Evolutionary conservation across 2,329 filamentous ascomycete genomes (phyloP).

Genomic region (Claviceps sp.): DNA sequence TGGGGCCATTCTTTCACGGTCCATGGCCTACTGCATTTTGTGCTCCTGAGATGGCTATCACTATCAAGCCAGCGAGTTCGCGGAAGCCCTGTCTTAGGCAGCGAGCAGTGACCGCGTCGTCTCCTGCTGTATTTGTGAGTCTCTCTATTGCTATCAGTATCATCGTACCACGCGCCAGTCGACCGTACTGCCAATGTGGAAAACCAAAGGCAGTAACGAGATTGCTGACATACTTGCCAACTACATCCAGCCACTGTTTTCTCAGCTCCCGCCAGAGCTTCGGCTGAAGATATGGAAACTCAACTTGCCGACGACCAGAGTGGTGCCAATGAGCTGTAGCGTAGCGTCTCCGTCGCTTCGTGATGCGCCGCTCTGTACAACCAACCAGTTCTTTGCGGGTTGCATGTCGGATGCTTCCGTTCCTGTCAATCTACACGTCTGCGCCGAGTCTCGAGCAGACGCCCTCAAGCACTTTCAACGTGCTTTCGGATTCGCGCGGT

Average conservation of each 20-base stretch:
- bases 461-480: slow-evolving; percentile 27
- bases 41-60: neutral
- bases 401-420: slow-evolving; percentile 29
- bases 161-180: neutral
- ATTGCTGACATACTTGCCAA: neutral
- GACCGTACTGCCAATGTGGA: no score
- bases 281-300: slow-evolving; percentile 34
- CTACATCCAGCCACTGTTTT: slow-evolving; percentile 25
- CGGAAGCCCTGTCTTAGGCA: neutral
- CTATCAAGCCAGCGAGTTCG: neutral
- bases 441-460: slow-evolving; percentile 32
- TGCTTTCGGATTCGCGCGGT: slow-evolving; percentile 28
- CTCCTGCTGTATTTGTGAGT: slow-evolving; percentile 7
- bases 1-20: slow-evolving; percentile 5
- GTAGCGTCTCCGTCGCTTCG: slow-evolving; percentile 15
- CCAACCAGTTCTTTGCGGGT: slow-evolving; percentile 15
- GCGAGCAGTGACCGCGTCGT: neutral
- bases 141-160: neutral
- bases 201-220: neutral
- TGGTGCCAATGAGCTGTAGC: slow-evolving; percentile 30
- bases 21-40: slow-evolving; percentile 1
- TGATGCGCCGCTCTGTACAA: slow-evolving; percentile 2
- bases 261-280: slow-evolving; percentile 30
- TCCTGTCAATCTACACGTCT: slow-evolving; percentile 32
- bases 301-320: slow-evolving; percentile 27